These are phyloP conservation scores for Pyrenochaeta sp. DNA, from an alignment of 2,329 filamentous ascomycete species.

Conservation along the genomic window DNA sequence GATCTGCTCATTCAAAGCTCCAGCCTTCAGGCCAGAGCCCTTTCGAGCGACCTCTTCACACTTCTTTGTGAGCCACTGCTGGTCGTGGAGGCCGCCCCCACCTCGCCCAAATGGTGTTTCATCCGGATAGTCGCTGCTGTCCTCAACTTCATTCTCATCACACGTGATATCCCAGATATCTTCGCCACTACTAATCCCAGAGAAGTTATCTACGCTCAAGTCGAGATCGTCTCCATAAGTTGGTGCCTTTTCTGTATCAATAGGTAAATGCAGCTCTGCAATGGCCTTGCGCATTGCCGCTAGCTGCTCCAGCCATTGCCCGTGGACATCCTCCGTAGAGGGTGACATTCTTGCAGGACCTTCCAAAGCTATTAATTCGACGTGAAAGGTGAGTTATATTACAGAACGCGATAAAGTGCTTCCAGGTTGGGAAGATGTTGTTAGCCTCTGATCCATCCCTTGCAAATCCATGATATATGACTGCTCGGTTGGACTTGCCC, in stretches of 20 bases:
- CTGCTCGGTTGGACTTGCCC: conserved; percentile 31
- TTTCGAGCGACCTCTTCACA: conserved; percentile 72
- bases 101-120: conserved; percentile 53
- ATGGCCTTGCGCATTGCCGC: conserved; percentile 87
- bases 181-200: conserved; percentile 70
- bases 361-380: neutral
- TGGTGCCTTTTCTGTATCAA: conserved; percentile 55
- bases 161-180: conserved; percentile 95
- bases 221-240: conserved; percentile 67
- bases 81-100: conserved; percentile 58
- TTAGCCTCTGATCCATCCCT: conserved; percentile 12
- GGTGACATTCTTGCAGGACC: conserved; percentile 44
- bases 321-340: conserved; percentile 56
- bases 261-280: conserved; percentile 70
- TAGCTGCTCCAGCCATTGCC: conserved; percentile 86
- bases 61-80: conserved; percentile 75
- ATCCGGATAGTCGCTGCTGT: conserved; percentile 71
- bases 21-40: conserved; percentile 72
- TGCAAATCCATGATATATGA: conserved; percentile 22
- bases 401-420: neutral
- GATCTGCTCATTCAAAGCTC: conserved; percentile 80
- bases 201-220: conserved; percentile 71
- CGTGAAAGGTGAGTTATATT: neutral
- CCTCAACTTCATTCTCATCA: conserved; percentile 71
- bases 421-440: neutral